Evolutionary conservation across 1,139 yeast genomes (phyloP).

Genomic region (Geotrichum candidum): DNA sequence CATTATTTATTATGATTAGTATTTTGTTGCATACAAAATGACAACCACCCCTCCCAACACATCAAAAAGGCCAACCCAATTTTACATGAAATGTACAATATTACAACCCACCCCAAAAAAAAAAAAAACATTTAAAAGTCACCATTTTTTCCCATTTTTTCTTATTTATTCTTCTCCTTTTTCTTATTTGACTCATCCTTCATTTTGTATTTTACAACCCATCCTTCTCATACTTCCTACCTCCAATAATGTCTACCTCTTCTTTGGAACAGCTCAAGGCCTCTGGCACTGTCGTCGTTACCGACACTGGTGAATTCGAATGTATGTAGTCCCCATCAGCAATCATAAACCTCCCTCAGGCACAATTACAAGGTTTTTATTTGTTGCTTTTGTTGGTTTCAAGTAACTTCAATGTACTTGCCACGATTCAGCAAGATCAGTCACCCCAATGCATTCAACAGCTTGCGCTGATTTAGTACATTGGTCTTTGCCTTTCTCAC

Average conservation of each 20-base stretch:
- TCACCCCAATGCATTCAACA: neutral
- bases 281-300: slow-evolving; percentile 91
- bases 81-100: neutral
- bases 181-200: neutral
- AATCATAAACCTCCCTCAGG: neutral
- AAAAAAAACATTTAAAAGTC: neutral
- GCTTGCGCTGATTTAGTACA: neutral
- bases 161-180: neutral
- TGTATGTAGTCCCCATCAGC: slow-evolving; percentile 33
- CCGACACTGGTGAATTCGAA: slow-evolving; percentile 98
- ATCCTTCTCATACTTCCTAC: neutral
- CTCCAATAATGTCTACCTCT: slow-evolving; percentile 45
- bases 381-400: neutral
- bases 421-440: neutral
- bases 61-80: neutral
- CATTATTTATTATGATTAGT: neutral
- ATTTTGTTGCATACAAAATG: neutral
- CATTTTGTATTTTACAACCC: neutral
- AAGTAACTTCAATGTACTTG: neutral
- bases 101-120: neutral
- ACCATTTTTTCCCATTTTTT: slow-evolving; percentile 3
- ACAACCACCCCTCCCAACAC: neutral
- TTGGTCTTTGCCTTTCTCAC: neutral
- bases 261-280: slow-evolving; percentile 92
- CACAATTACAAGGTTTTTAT: neutral